Evolutionary conservation across 768 basidiomycete species (phyloP), one percentile per base, ranked within the genome.

Genomic region (Tricholomella constricta): DNA sequence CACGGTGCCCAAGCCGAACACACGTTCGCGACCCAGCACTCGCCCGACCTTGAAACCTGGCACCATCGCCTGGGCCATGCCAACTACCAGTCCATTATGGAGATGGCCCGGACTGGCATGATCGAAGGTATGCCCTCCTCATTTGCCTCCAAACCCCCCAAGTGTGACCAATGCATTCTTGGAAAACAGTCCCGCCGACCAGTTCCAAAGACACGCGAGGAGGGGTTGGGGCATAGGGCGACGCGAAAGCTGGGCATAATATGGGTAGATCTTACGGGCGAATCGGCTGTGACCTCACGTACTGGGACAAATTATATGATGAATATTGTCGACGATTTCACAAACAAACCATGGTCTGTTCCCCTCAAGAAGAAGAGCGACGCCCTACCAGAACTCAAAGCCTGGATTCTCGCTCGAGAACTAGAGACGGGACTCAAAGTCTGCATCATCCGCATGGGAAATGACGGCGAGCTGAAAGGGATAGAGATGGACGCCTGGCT

Each of bases 151-250:
- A 27, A 55, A 5, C 65, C 69, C 0, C 51, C 61, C 2, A 64
- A 60, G 47, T 73, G 70, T 61, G 63, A 67, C 43, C 55, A 57
- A 34, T 76, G 75, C 48, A 62, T 75, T 22, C 63, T 67, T 32
- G 72, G 74, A 6, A 76, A 77, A 58, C 72, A 77, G 71, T 65
- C 63, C 0, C 55, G 57, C 14, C 57, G 56, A 5, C 58, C 66
- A 6, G 66, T 76, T n/a, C 72, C 72, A 0, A 68, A 68, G 52
- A 49, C 51, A 11, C 27, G 63, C 3, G 59, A 62, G 45, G 70
- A 29, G 11, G 29, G 29, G 29, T 6, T 66, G 6, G 29, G 29
- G 29, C 29, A 29, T 43, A 60, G 66, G 52, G 68, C 69, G 11
- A 63, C 46, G 6, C 25, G 62, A 38, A 52, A 43, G 31, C 48